Evolutionary conservation across 2,329 filamentous ascomycete genomes (phyloP).

Genomic region (Fusarium sp.): DNA sequence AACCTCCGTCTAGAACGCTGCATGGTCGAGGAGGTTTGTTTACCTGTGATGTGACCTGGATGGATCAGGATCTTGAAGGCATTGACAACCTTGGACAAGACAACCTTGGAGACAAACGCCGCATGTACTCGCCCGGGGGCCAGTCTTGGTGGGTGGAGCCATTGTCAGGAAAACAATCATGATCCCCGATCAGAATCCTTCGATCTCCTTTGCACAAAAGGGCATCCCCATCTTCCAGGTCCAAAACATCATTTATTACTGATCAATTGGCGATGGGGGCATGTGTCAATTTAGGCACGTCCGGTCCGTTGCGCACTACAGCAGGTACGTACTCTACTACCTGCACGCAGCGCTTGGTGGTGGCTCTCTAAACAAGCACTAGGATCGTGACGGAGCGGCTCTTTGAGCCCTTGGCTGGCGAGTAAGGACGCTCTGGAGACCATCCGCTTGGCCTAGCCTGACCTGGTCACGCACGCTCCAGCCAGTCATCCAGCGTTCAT

Average conservation of each 20-base stretch:
- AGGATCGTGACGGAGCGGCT: constrained; percentile 46
- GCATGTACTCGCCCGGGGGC: neutral
- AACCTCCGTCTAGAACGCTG: constrained; percentile 1
- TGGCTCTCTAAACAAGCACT: constrained; percentile 39
- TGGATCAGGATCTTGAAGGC: neutral
- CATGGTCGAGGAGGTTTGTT: neutral
- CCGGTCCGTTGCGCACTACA: constrained; percentile 15
- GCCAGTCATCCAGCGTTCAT: constrained; percentile 40
- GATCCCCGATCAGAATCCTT: constrained; percentile 11
- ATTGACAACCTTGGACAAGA: neutral
- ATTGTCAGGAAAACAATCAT: constrained; percentile 13
- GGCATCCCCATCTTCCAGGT: constrained; percentile 9
- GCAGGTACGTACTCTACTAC: constrained; percentile 22
- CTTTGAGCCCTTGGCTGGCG: constrained; percentile 41
- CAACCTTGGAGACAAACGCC: neutral
- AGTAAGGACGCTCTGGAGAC: constrained; percentile 36
- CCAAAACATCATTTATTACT: constrained; percentile 19
- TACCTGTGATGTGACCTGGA: neutral
- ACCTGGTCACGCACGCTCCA: constrained; percentile 36
- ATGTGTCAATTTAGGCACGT: constrained; percentile 34
- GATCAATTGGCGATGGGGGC: constrained; percentile 27
- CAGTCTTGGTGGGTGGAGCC: neutral
- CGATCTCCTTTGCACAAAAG: constrained; percentile 8
- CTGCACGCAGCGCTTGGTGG: constrained; percentile 21
- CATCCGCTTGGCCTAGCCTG: constrained; percentile 35